Evolutionary conservation across 202 grass and related monocot genomes (phyloP).

Genomic region (Musa balbisiana): DNA sequence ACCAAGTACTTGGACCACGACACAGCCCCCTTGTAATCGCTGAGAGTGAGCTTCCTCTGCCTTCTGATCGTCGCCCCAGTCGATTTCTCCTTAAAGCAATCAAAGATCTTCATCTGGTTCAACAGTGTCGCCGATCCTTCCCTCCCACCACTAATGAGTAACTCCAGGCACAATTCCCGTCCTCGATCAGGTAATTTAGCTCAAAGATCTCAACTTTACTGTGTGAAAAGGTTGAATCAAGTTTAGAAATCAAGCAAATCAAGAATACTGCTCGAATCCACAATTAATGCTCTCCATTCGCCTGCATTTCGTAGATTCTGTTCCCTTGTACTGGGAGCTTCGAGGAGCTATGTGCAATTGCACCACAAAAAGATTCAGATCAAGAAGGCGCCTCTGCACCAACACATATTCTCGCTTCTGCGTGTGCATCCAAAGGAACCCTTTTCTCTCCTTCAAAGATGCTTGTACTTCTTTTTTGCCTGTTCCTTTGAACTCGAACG

Average conservation of each 20-base stretch:
- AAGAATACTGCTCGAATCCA: neutral
- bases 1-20: slow-evolving; percentile 98
- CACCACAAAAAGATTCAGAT: neutral
- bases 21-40: slow-evolving; percentile 83
- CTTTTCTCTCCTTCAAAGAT: too few relatives aligned
- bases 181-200: neutral
- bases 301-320: slow-evolving; percentile 7
- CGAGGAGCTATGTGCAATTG: neutral
- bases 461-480: too few relatives aligned
- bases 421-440: too few relatives aligned
- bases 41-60: slow-evolving; percentile 43
- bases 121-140: neutral
- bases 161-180: neutral
- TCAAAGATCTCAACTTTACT: neutral
- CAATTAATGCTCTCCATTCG: neutral
- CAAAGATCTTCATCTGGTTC: slow-evolving; percentile 57
- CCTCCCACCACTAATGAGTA: neutral
- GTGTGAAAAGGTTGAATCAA: neutral
- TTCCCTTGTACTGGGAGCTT: neutral
- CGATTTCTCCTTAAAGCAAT: slow-evolving; percentile 61
- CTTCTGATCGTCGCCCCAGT: slow-evolving; percentile 7
- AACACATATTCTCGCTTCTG: too few relatives aligned
- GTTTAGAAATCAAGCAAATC: neutral
- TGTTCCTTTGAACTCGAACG: too few relatives aligned
- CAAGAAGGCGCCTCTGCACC: neutral